Evolutionary conservation across 2,329 filamentous ascomycete species (phyloP).

Genomic region (Teratosphaeria destructans): DNA sequence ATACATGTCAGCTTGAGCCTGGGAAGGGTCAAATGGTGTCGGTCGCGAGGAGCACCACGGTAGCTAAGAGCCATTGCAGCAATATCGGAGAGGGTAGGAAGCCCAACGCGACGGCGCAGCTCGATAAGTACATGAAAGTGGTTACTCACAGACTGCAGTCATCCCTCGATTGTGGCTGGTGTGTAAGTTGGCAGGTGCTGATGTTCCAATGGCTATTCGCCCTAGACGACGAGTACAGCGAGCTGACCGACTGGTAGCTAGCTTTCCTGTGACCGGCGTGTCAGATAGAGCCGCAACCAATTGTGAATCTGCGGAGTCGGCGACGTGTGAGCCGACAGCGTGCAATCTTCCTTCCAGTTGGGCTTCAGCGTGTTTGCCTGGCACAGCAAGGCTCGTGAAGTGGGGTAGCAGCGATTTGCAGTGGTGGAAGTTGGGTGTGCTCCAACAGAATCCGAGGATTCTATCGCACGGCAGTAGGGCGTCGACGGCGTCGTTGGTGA

Average conservation of each 20-base stretch:
- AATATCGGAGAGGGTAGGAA: neutral
- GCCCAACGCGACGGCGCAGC: neutral
- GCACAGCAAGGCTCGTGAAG: constrained; percentile 1
- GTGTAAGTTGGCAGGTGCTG: constrained; percentile 7
- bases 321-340: constrained; percentile 2
- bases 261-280: neutral
- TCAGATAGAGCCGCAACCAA: constrained; percentile 9
- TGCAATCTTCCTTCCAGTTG: neutral
- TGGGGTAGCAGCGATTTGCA: neutral
- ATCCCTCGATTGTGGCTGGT: constrained; percentile 16
- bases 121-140: constrained; percentile 17
- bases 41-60: neutral
- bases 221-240: constrained; percentile 6
- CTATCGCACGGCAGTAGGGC: constrained; percentile 1
- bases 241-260: neutral
- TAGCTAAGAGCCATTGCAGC: neutral
- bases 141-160: constrained; percentile 20
- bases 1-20: constrained; percentile 4
- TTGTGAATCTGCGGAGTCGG: neutral
- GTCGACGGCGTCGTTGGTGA: neutral
- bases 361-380: neutral
- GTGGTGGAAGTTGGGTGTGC: neutral
- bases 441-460: neutral
- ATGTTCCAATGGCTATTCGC: constrained; percentile 10
- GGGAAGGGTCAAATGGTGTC: neutral